These are phyloP conservation scores for Pterocarpus macrocarpus DNA, from an alignment of 306 rosid genomes.

Conservation along the genomic window DNA sequence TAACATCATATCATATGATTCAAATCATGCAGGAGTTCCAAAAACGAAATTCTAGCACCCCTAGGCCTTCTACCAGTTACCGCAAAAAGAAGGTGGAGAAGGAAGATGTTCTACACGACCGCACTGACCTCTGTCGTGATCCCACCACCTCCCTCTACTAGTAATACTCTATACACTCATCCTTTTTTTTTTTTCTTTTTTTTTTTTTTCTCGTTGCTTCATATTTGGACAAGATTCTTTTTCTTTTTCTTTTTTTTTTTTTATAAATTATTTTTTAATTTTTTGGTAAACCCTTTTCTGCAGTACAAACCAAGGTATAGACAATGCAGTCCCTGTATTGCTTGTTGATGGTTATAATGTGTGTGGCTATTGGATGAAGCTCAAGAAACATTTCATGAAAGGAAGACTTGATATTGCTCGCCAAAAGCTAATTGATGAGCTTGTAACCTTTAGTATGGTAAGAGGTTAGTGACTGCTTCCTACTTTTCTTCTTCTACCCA, in stretches of 20 bases:
- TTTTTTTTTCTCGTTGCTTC: background rate
- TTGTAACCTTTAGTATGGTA: constrained; percentile 73
- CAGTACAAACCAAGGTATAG: constrained; percentile 86
- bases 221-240: background rate
- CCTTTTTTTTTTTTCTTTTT: background rate
- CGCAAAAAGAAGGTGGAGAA: constrained; percentile 80
- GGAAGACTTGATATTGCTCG: constrained; percentile 89
- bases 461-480: constrained; percentile 64
- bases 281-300: constrained; percentile 22
- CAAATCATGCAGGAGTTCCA: constrained; percentile 66
- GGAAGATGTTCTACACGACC: constrained; percentile 58
- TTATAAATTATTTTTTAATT: too few relatives aligned
- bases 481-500: constrained; percentile 1
- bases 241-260: background rate
- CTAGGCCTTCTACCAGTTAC: constrained; percentile 89
- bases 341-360: constrained; percentile 96
- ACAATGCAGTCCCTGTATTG: constrained; percentile 78
- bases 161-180: constrained; percentile 48
- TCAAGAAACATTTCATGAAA: constrained; percentile 79
- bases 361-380: constrained; percentile 91
- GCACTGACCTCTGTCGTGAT: constrained; percentile 72
- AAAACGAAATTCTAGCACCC: constrained; percentile 62
- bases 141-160: constrained; percentile 79
- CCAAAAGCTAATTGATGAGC: constrained; percentile 86
- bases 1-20: too few relatives aligned